A percentile compares a stretch with the other conserved stretches of the same genome.
Evolutionary conservation across 2,329 filamentous ascomycete genomes (phyloP).

Genomic region (Trichoderma gracile): DNA sequence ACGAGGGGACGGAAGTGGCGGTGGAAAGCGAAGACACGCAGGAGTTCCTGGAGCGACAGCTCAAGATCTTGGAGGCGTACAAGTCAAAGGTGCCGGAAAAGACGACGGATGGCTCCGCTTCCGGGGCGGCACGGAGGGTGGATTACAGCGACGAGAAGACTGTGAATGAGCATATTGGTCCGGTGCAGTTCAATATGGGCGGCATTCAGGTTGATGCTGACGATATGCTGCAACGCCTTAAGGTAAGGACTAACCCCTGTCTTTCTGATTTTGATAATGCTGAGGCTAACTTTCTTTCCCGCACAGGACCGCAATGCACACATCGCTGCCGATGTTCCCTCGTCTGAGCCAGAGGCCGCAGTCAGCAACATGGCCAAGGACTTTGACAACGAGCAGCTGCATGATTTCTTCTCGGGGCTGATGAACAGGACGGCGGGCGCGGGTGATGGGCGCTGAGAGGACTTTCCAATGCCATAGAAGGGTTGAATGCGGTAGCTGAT

Average conservation of each 20-base stretch:
- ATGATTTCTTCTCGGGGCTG: constrained; percentile 60
- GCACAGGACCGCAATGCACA: constrained; percentile 59
- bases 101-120: constrained; percentile 32
- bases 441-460: constrained; percentile 29
- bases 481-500: background rate
- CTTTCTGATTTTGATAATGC: background rate
- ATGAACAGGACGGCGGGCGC: constrained; percentile 54
- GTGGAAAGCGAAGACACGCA: constrained; percentile 64
- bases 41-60: constrained; percentile 72
- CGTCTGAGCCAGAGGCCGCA: constrained; percentile 41
- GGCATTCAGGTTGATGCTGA: constrained; percentile 95
- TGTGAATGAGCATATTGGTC: constrained; percentile 80
- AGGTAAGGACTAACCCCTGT: constrained; percentile 54
- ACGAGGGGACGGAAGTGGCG: constrained; percentile 38
- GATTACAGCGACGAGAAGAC: constrained; percentile 47
- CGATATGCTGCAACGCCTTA: constrained; percentile 84
- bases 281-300: background rate
- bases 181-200: constrained; percentile 97
- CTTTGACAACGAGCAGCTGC: constrained; percentile 56
- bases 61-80: constrained; percentile 69
- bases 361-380: constrained; percentile 47
- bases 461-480: too few relatives aligned
- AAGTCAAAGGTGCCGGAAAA: constrained; percentile 57
- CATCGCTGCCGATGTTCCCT: constrained; percentile 47
- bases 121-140: constrained; percentile 31